Evolutionary conservation across 306 rosid species (phyloP), one percentile per base, ranked within the genome.

Genomic region (Heteromeles arbutifolia): DNA sequence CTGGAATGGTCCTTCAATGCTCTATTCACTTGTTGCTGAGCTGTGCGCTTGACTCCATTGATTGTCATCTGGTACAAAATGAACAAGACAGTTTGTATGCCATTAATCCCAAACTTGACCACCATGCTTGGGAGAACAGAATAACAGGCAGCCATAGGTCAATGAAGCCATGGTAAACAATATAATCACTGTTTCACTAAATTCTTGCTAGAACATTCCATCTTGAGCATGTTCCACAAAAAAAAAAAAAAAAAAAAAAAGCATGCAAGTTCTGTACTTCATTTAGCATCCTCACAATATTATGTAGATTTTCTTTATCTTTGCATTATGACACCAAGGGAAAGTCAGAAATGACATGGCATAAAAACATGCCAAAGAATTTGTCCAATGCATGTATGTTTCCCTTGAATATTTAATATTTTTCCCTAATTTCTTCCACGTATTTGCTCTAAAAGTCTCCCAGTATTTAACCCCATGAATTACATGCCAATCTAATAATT

Each of bases 11-110:
- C 92, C 85, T 90, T 95, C 77, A 95, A 85, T 78, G 97, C 99
- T 80, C 88, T 89, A 75, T 83, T 95, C 88, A 95, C 92, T 83
- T 95, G 97, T 70, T 92, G 90, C 82, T 95, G 99, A 65, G 97
- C 99, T 86, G 90, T 89, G 74, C 97, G 99, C 89, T 87, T 95
- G 79, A 95, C 92, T 82, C 85, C 99, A 83, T 90, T 93, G 74
- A 95, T 87, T 64, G 90, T 95, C 91, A 78, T 85, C 98, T 95
- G 81, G 68, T 77, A 87, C 67, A 87, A 70, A 86, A 77, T 53
- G 67, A 84, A 72, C 67, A 34, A 63, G 65, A 81, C 73, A 45
- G 74, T 81, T 14, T 81, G 67, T 52, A 79, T 34, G 21, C 74
- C 68, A 68, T 24, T 61, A 34, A 64, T 21, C 72, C 37, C 64